Evolutionary conservation across 768 basidiomycete species (phyloP).

Genomic region (Tylopilus plumbeoviolaceoides): DNA sequence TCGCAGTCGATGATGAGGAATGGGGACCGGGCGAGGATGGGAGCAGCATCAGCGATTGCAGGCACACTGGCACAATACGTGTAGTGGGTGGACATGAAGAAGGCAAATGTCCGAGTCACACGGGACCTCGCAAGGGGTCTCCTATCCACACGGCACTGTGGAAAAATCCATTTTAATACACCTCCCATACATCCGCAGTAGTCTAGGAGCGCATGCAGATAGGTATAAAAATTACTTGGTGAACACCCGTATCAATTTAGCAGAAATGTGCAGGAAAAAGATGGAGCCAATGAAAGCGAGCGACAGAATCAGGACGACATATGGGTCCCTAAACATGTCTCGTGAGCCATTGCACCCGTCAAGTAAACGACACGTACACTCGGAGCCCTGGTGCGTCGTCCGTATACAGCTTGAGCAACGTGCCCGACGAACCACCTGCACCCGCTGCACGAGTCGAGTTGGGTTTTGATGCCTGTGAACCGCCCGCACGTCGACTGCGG

Average conservation of each 20-base stretch:
- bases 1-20: conserved; percentile 39
- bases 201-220: background rate
- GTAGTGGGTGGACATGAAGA: conserved; percentile 22
- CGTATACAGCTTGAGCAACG: conserved; percentile 98
- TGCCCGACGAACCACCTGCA: conserved; percentile 94
- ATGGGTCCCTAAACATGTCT: conserved; percentile 68
- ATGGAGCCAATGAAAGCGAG: conserved; percentile 97
- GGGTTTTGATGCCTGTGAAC: conserved; percentile 62
- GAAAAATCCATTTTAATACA: no score
- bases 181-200: background rate
- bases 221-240: conserved; percentile 53
- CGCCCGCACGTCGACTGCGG: conserved; percentile 68
- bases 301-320: conserved; percentile 93
- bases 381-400: conserved; percentile 96
- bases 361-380: conserved; percentile 66
- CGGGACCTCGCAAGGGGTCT: background rate
- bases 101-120: background rate
- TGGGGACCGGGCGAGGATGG: conserved; percentile 18
- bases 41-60: conserved; percentile 17
- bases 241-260: conserved; percentile 89
- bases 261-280: conserved; percentile 97
- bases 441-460: conserved; percentile 90
- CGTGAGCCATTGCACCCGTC: conserved; percentile 3
- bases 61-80: conserved; percentile 13
- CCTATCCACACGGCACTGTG: conserved; percentile 1